phyloP scores from a whole-genome alignment of 768 basidiomycete species.

The Clathrus columnatus region DNA sequence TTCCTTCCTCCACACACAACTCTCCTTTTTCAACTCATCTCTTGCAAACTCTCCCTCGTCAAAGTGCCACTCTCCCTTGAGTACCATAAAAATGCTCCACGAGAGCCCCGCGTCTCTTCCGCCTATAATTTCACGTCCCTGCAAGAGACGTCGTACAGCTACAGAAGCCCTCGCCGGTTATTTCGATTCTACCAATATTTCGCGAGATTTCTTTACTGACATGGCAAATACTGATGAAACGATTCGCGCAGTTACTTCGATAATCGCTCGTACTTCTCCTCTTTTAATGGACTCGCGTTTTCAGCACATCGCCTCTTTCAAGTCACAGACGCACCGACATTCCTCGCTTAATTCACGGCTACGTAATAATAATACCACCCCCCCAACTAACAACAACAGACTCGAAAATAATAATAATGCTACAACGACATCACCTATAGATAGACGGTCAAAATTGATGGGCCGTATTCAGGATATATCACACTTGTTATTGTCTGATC shows the following conservation, averaged over 20 bases:
- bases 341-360: not conserved
- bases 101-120: constrained; percentile 10
- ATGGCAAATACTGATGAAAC: constrained; percentile 21
- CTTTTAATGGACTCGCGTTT: not conserved
- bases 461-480: not conserved
- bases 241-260: not conserved
- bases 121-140: constrained; percentile 14
- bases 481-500: not conserved
- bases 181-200: constrained; percentile 52
- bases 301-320: not conserved
- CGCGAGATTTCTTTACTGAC: constrained; percentile 72
- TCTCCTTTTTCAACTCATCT: no score
- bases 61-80: not conserved
- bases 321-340: not conserved
- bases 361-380: not conserved
- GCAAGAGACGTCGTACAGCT: constrained; percentile 50
- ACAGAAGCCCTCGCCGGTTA: constrained; percentile 68
- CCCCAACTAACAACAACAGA: no score
- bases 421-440: not conserved
- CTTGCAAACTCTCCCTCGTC: constrained; percentile 1
- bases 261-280: not conserved
- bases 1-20: no score
- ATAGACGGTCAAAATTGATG: not conserved
- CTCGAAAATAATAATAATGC: not conserved
- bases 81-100: not conserved